A percentile compares a stretch with the other conserved stretches of the same genome.
These are phyloP conservation scores for Voacanga thouarsii DNA, from an alignment of 257 asterid species.

Conservation along the genomic window DNA sequence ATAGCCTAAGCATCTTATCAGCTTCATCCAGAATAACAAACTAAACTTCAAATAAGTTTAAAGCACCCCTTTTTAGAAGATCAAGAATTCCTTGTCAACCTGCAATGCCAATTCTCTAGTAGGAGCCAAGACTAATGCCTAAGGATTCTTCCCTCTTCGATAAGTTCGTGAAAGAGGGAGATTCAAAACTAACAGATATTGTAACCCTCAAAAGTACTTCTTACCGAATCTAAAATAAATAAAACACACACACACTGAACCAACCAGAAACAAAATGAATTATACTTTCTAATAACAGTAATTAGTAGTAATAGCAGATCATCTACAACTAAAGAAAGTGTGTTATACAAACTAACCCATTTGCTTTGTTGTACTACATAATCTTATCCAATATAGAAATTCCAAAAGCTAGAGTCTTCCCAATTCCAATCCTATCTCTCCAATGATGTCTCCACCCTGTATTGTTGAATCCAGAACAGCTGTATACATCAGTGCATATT, in stretches of 20 bases:
- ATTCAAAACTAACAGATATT: slow-evolving; percentile 1
- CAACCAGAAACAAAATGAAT: background rate
- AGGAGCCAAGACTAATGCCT: slow-evolving; percentile 80
- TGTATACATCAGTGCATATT: no score
- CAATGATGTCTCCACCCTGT: slow-evolving; percentile 92
- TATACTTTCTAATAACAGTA: background rate
- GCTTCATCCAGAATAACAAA: slow-evolving; percentile 94
- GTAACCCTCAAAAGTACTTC: background rate
- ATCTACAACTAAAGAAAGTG: background rate
- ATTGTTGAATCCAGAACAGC: slow-evolving; percentile 85
- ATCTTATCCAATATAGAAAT: slow-evolving; percentile 76
- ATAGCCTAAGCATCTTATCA: slow-evolving; percentile 92
- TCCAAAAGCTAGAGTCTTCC: slow-evolving; percentile 86
- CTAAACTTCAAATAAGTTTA: slow-evolving; percentile 63
- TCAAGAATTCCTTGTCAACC: slow-evolving; percentile 92
- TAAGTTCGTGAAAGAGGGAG: slow-evolving; percentile 16
- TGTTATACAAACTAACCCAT: slow-evolving; percentile 50
- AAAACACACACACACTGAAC: background rate
- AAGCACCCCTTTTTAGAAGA: slow-evolving; percentile 78
- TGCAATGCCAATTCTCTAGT: slow-evolving; percentile 91
- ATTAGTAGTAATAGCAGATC: background rate
- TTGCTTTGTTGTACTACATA: slow-evolving; percentile 57
- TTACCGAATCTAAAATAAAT: background rate
- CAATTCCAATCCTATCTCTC: slow-evolving; percentile 95
- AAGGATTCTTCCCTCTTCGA: slow-evolving; percentile 81